Percentiles rank a stretch among this genome's conserved stretches.
Conservation (phyloP, 345 rosid species). For the Pistacia atlantica region DNA sequence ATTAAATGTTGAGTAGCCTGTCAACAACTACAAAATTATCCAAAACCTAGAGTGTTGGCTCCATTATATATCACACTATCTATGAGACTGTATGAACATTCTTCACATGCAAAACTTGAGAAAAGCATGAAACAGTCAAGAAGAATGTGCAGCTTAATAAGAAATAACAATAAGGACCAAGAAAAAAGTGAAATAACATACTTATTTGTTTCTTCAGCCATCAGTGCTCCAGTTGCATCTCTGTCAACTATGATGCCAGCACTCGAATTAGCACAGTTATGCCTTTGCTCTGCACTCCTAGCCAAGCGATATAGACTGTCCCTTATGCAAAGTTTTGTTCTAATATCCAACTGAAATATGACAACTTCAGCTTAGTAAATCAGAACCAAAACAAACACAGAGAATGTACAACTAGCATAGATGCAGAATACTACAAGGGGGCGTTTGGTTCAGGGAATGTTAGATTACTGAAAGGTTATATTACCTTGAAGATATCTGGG, state of each 20-base stretch:
- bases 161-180: neutral
- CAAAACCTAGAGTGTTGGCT: neutral
- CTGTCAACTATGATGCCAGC: constrained; percentile 43
- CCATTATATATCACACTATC: neutral
- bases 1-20: neutral
- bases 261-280: constrained; percentile 43
- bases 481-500: too few species aligned
- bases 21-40: neutral
- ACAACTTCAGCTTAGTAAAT: constrained; percentile 20
- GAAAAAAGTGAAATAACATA: constrained; percentile 31
- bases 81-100: neutral
- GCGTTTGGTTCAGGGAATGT: too few species aligned
- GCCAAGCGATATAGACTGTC: constrained; percentile 93
- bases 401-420: neutral
- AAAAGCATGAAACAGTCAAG: neutral
- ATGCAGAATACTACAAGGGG: neutral
- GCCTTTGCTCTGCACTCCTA: constrained; percentile 86
- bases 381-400: neutral
- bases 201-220: constrained; percentile 65
- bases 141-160: neutral
- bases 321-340: constrained; percentile 90
- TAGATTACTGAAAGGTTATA: too few species aligned
- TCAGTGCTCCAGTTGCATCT: constrained; percentile 35
- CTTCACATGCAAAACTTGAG: constrained; percentile 4
- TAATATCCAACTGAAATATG: constrained; percentile 72